These are phyloP conservation scores for Plasmodium yoelii DNA, from an alignment of 169 alveolate species.

Conservation along the genomic window DNA sequence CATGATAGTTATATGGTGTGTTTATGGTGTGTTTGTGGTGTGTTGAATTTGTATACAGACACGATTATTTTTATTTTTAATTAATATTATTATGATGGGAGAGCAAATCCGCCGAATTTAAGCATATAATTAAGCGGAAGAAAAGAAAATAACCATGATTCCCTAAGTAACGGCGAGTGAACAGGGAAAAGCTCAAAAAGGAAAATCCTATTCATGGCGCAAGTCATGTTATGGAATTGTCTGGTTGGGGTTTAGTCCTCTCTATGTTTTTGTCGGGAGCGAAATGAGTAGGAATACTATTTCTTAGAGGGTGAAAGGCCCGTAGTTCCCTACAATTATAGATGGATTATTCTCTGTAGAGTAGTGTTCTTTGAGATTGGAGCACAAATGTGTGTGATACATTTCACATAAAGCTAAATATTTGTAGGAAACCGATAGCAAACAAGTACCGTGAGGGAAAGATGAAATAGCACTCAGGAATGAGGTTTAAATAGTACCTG, in stretches of 20 bases:
- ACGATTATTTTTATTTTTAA: too few species aligned
- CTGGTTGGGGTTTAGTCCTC: conserved; percentile 31
- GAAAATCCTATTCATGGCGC: conserved; percentile 73
- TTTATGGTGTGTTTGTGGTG: too few species aligned
- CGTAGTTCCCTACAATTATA: neutral
- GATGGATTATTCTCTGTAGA: neutral
- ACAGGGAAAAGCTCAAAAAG: conserved; percentile 92
- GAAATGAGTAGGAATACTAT: neutral
- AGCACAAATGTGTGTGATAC: conserved; percentile 84
- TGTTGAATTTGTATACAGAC: neutral
- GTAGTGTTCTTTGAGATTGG: conserved; percentile 72
- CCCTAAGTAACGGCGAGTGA: conserved; percentile 95
- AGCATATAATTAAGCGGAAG: conserved; percentile 94
- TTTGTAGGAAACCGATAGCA: conserved; percentile 94
- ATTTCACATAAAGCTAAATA: conserved; percentile 90
- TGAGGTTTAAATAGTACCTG: conserved; percentile 92
- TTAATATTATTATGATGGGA: conserved; percentile 64
- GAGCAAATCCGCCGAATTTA: conserved; percentile 93
- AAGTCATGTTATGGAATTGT: conserved; percentile 84
- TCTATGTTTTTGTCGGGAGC: too few species aligned
- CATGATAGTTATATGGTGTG: too few species aligned
- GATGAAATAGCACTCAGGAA: conserved; percentile 93
- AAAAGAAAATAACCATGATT: conserved; percentile 84
- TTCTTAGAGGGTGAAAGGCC: conserved; percentile 10
- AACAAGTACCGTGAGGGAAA: conserved; percentile 95